Base-by-base conservation (phyloP, 2,329 filamentous ascomycete species). In the Lachnellula suecica region DNA sequence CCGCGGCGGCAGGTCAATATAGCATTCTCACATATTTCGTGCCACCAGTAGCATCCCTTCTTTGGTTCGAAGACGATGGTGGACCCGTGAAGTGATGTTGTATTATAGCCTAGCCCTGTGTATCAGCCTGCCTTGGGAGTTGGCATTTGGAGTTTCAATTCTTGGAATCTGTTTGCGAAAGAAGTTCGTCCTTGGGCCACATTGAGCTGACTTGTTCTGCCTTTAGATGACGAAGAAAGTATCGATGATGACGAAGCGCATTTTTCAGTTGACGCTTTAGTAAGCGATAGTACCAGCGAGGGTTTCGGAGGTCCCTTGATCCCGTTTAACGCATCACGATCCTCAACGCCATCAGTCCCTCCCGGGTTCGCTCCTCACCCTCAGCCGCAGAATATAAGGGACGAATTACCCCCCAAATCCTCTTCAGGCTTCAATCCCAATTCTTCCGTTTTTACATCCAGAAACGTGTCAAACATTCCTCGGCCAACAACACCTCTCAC, bases 181-280 rank as follows among this genome's bases (percentile, higher is more conserved):
- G 8, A 17, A 4, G 15, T 25, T n/a, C 50, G 22, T 44, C 4
- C 40, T 19, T 19, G 47, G 40, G 19, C 37, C 31, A 20, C 49
- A 35, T 41, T 50, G 58, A 64, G 66, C 55, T 66, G 50, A 47
- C 43, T 45, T 54, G 25, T 20, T 47, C 41, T 63, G 51, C 4
- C 47, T 65, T 60, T 72, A 88, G 85, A 87, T 70, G 83, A 87
- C 63, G 79, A n/a, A n/a, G n/a, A 83, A 45, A 69, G 83, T n/a
- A 72, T 85, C 42, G 82, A 85, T 56, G 83, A 85, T 59, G 84
- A 85, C 56, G 83, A 85, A 59, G 84, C 79, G 11, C 78, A 76
- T 2, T 75, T 76, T 40, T 84, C 80, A n/a, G 81, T 89, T 37
- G 85, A 89, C 66, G 84, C 84, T 3, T 71, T 89, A 4, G 85